These are phyloP conservation scores for Paramecium primaurelia DNA, from an alignment of 73 alveolate species.

Conservation along the genomic window DNA sequence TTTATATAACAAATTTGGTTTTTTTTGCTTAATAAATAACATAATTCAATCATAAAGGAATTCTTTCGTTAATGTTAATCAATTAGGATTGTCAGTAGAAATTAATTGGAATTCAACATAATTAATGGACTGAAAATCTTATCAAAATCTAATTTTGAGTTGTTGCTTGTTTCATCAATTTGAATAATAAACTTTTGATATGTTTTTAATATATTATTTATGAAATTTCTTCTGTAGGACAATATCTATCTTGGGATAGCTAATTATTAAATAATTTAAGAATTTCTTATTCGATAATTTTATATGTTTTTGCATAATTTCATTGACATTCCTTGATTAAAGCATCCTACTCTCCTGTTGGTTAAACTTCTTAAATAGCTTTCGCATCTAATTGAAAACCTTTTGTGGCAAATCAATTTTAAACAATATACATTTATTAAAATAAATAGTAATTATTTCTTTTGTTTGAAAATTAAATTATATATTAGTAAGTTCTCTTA, in stretches of 20 bases:
- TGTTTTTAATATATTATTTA: background rate
- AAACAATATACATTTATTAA: background rate
- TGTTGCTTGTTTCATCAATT: too few relatives aligned
- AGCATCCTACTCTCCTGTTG: background rate
- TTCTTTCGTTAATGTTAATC: background rate
- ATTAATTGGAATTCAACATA: background rate
- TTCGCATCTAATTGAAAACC: background rate
- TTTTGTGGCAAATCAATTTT: background rate
- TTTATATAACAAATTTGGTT: too few relatives aligned
- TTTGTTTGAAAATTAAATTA: too few relatives aligned
- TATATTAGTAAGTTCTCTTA: too few relatives aligned
- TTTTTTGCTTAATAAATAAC: too few relatives aligned
- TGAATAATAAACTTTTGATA: too few relatives aligned
- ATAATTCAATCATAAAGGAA: background rate
- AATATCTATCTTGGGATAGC: background rate
- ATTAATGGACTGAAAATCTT: too few relatives aligned
- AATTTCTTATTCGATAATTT: background rate
- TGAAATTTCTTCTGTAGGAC: background rate
- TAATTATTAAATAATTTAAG: background rate
- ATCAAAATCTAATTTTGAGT: too few relatives aligned
- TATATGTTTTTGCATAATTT: slow-evolving; percentile 1
- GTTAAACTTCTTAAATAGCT: background rate
- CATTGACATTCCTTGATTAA: background rate
- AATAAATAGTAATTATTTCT: background rate
- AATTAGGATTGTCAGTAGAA: background rate